Base-by-base conservation (phyloP, 2,329 filamentous ascomycete genomes). In the Colletotrichum karsti region DNA sequence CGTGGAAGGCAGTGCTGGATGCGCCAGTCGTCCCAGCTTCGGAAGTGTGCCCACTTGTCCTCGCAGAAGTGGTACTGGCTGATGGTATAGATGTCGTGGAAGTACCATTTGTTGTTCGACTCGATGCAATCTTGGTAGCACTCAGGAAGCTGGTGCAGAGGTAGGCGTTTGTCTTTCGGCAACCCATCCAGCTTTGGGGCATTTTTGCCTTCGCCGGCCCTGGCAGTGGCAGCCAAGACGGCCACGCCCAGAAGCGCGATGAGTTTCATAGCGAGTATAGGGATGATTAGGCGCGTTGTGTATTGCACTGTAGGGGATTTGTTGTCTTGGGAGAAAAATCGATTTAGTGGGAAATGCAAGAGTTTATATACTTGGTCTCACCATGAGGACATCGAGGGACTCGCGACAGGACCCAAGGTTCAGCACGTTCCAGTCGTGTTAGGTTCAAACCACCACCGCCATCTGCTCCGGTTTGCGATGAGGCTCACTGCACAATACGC, bases 131-230 rank as follows among this genome's bases (percentile, higher is more conserved):
- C 12, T 1, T 51, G 48, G 5, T 7, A 51, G 26, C 48, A 51
- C 2, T 30, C 26, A 1, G 48, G 48, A 0, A 33, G 8, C 8
- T 28, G 13, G 5, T 28, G 26, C 1, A 51, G 46, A 12, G 24
- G 46, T 0, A 51, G 12, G 4, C 0, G 0, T 6, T n/a, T 48
- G 44, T 48, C 22, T 1, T 1, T 18, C 9, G 44, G 22, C 0
- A 48, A 22, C 7, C 24, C 24, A 7, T 48, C 44, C 22, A 48
- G 10, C 9, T 15, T 2, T n/a, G 15, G 4, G 24, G 33, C 33
- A 8, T 2, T 35, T 12, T 4, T 13, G 33, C 33, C 13, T 10
- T 13, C 8, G 10, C 13, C 44, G 0, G 44, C 12, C 3, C 6
- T 48, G 13, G 20, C 42, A 12, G 9, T 26, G 18, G 42, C 15